Evolutionary conservation across 805 yeast species (phyloP), one percentile per base, ranked within the genome.

Genomic region (Metschnikowia shivogae): DNA sequence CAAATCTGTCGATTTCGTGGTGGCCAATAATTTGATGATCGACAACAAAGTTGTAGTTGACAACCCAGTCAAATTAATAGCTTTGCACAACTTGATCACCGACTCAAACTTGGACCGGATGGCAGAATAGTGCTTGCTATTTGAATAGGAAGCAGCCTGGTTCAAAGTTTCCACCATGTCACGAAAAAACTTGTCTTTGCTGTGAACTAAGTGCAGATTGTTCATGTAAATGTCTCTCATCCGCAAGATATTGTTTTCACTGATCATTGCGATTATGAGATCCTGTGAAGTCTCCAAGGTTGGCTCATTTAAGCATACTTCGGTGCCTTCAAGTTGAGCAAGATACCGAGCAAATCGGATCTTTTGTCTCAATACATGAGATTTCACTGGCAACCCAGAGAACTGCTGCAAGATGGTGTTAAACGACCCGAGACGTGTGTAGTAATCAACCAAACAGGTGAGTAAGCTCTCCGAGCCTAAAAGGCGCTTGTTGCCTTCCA

Each of bases 11-110:
- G 64, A 58, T 17, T 59, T 50, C 12, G 48, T 50, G 1, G 46
- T 34, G 0, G 68, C 51, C 42, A 70, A 57, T 12, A 67, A 54
- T 24, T 56, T 45, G 28, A 70, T 56, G 2, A 68, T 39, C 9
- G 47, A 47, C 6, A 41, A 30, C 33, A 70, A 58, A 24, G 63
- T 62, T 7, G 47, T 49, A 4, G 56, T 50, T 1, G 62, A 52
- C 17, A 70, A 42, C 12, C 45, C 39, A 11, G 45, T 53, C 36
- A 60, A 42, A 3, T 49, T 43, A 3, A 58, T 43, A 10, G 55
- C 36, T 34, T 60, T 57, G 45, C 65, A 59, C 26, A 64, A 55
- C 39, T 55, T 62, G 39, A 64, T 35, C 11, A 58, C 43, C 4
- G 51, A 49, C 14, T 57, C 58, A 32, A 66, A 65, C 17, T 53